phyloP scores from a whole-genome alignment of 2,329 filamentous ascomycete species.

The Fusarium globosum region DNA sequence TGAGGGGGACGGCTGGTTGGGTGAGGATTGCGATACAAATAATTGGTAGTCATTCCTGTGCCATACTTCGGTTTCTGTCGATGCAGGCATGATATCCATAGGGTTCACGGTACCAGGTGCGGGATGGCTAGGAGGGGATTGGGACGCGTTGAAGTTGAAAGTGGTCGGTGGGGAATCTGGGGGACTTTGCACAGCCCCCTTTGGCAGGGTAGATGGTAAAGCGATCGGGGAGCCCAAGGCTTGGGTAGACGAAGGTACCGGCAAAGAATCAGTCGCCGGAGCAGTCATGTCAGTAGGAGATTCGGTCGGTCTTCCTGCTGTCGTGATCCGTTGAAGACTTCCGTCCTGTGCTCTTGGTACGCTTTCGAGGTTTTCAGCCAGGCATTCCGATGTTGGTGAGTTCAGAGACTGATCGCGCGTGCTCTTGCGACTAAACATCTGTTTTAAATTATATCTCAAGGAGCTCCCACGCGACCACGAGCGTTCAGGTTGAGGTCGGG shows the following conservation, averaged over 20 bases:
- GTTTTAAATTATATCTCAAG: constrained; percentile 50
- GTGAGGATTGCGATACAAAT: constrained; percentile 44
- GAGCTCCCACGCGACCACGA: constrained; percentile 50
- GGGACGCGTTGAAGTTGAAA: constrained; percentile 40
- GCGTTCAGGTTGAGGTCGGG: constrained; percentile 40
- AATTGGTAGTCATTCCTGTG: constrained; percentile 53
- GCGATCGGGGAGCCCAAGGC: constrained; percentile 40
- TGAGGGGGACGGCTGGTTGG: constrained; percentile 26
- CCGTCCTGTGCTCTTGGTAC: constrained; percentile 23
- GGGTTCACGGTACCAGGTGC: constrained; percentile 63
- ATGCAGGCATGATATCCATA: constrained; percentile 63
- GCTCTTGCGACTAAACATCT: constrained; percentile 51
- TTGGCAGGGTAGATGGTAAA: constrained; percentile 26
- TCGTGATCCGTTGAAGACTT: constrained; percentile 41
- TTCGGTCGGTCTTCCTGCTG: constrained; percentile 41
- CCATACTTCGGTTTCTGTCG: constrained; percentile 52
- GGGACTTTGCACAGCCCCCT: constrained; percentile 38
- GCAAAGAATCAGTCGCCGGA: constrained; percentile 26
- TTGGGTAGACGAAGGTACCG: constrained; percentile 24
- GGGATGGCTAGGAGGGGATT: constrained; percentile 49
- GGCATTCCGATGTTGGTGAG: constrained; percentile 41
- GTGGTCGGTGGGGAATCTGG: constrained; percentile 43
- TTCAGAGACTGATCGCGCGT: constrained; percentile 47
- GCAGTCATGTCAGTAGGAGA: constrained; percentile 48
- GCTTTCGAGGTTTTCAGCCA: constrained; percentile 31